phyloP scores from a whole-genome alignment of 768 basidiomycete species.

The Mycena venus region DNA sequence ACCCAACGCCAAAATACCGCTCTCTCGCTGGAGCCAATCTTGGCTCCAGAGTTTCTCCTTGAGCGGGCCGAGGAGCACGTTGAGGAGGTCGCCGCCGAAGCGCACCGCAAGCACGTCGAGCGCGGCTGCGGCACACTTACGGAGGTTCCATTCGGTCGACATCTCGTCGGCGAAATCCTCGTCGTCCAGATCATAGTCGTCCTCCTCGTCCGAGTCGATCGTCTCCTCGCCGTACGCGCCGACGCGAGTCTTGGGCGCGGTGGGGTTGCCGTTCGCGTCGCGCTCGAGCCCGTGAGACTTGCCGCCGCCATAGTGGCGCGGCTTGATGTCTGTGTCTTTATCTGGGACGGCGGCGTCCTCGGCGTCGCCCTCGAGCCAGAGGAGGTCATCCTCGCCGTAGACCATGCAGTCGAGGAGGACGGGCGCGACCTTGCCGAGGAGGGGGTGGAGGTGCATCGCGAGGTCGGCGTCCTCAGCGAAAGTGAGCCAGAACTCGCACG shows the following conservation, averaged over 20 bases:
- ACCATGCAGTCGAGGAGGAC: slow-evolving; percentile 98
- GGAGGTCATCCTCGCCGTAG: slow-evolving; percentile 95
- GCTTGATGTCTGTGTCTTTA: slow-evolving; percentile 96
- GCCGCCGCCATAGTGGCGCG: slow-evolving; percentile 84
- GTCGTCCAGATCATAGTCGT: slow-evolving; percentile 88
- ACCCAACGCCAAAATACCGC: slow-evolving; percentile 94
- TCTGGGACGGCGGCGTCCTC: slow-evolving; percentile 94
- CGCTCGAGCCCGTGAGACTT: slow-evolving; percentile 90
- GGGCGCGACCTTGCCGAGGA: slow-evolving; percentile 92
- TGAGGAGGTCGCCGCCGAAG: slow-evolving; percentile 90
- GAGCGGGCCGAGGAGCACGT: slow-evolving; percentile 88
- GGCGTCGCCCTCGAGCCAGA: slow-evolving; percentile 93
- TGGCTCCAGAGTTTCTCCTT: slow-evolving; percentile 94
- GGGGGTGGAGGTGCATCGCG: slow-evolving; percentile 84
- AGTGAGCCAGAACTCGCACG: slow-evolving; percentile 99
- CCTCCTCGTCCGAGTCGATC: slow-evolving; percentile 88
- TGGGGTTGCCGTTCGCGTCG: slow-evolving; percentile 62
- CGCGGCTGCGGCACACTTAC: slow-evolving; percentile 98
- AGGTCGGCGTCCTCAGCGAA: slow-evolving; percentile 97
- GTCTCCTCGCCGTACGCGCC: slow-evolving; percentile 88
- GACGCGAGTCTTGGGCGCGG: slow-evolving; percentile 54
- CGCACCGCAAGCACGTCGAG: slow-evolving; percentile 96
- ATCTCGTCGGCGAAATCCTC: slow-evolving; percentile 97
- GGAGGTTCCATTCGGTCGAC: slow-evolving; percentile 98
- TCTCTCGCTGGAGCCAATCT: slow-evolving; percentile 96